A percentile compares a stretch with the other conserved stretches of the same genome.
These are phyloP conservation scores for Blastobotrys mokoenaii DNA, from an alignment of 805 yeast species.

Conservation along the genomic window DNA sequence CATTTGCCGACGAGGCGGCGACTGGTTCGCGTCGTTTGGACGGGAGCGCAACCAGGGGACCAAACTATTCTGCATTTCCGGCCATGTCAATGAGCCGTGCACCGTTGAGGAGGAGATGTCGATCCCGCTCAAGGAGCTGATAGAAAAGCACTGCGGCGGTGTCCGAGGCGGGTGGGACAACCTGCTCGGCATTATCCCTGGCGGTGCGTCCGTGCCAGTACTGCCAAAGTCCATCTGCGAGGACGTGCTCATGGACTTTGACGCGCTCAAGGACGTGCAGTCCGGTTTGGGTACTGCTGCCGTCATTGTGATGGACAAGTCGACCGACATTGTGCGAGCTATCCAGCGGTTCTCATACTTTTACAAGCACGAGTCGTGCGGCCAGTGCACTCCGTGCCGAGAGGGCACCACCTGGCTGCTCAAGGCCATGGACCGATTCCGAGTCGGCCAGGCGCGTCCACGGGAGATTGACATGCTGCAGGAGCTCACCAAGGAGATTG, in stretches of 20 bases:
- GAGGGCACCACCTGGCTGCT: constrained; percentile 86
- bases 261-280: constrained; percentile 75
- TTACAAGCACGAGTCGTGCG: constrained; percentile 89
- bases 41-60: constrained; percentile 80
- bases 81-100: constrained; percentile 88
- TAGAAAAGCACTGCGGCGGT: constrained; percentile 88
- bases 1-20: constrained; percentile 80
- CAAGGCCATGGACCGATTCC: constrained; percentile 78
- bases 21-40: constrained; percentile 79
- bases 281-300: constrained; percentile 92
- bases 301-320: constrained; percentile 83
- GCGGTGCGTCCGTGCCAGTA: constrained; percentile 83
- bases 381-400: constrained; percentile 92
- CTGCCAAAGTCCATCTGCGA: constrained; percentile 61
- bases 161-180: constrained; percentile 91
- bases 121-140: constrained; percentile 69
- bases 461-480: constrained; percentile 78
- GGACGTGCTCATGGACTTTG: constrained; percentile 76
- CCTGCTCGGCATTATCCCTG: constrained; percentile 79
- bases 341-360: constrained; percentile 78
- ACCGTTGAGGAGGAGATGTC: constrained; percentile 94
- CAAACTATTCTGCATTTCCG: constrained; percentile 78
- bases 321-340: constrained; percentile 76
- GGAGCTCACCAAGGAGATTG: constrained; percentile 79
- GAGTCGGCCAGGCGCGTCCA: constrained; percentile 67